phyloP scores from a whole-genome alignment of 1,284 basidiomycete species.

The Cryptococcus hybrid region DNA sequence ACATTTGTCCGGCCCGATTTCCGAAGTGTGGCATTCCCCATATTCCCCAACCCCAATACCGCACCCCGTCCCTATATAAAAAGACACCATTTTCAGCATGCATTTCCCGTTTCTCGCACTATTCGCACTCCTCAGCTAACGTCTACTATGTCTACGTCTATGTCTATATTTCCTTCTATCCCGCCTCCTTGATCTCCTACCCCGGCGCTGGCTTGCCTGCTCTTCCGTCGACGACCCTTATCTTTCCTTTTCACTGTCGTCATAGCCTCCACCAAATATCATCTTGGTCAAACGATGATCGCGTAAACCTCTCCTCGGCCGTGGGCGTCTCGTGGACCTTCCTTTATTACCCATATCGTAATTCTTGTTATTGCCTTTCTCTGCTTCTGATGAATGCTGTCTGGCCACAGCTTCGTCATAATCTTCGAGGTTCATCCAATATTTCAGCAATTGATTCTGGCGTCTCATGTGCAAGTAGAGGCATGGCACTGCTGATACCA shows the following conservation, averaged over 20 bases:
- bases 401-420: constrained; percentile 8
- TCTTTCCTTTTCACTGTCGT: neutral
- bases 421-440: constrained; percentile 14
- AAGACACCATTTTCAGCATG: too few relatives aligned
- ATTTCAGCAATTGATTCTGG: constrained; percentile 11
- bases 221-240: neutral
- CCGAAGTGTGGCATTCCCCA: too few relatives aligned
- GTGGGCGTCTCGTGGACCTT: neutral
- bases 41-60: too few relatives aligned
- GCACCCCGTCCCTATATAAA: too few relatives aligned
- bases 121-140: neutral
- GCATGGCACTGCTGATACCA: constrained; percentile 18
- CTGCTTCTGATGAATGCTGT: neutral
- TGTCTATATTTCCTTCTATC: neutral
- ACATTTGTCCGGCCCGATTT: constrained; percentile 3
- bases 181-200: constrained; percentile 1
- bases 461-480: constrained; percentile 18
- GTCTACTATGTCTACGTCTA: neutral
- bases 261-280: neutral
- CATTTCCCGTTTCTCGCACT: neutral
- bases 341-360: too few relatives aligned
- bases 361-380: too few relatives aligned
- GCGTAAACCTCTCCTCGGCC: neutral
- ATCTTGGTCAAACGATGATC: constrained; percentile 3
- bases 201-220: neutral